A percentile compares a stretch with the other conserved stretches of the same genome.
These are phyloP conservation scores for Hypomontagnella monticulosa DNA, from an alignment of 495 filamentous ascomycete species.

Conservation along the genomic window DNA sequence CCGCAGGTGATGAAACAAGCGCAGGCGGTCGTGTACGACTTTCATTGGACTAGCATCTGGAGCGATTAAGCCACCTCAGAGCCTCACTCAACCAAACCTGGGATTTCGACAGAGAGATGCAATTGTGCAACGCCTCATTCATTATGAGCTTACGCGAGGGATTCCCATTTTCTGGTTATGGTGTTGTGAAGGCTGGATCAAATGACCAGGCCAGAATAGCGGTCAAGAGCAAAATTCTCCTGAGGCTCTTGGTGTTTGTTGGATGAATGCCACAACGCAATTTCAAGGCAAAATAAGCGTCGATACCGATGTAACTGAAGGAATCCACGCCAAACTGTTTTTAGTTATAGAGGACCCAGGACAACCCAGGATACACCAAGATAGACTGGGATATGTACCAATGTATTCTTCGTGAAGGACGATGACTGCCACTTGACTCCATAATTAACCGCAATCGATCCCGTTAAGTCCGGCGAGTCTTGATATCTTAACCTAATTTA, in stretches of 20 bases:
- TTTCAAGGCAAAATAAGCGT: conserved; percentile 32
- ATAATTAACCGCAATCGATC: conserved; percentile 42
- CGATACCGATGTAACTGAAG: conserved; percentile 21
- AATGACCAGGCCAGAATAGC: conserved; percentile 31
- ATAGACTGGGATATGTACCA: too few relatives aligned
- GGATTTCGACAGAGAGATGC: neutral
- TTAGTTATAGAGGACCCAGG: conserved; percentile 4
- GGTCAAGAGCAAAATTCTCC: conserved; percentile 31
- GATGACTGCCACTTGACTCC: conserved; percentile 4
- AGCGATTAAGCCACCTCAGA: conserved; percentile 17
- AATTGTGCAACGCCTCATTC: neutral
- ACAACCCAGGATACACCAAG: neutral
- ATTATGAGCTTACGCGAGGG: conserved; percentile 6
- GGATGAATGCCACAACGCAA: conserved; percentile 35
- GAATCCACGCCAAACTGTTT: conserved; percentile 5
- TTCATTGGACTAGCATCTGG: conserved; percentile 19
- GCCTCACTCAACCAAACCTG: conserved; percentile 16
- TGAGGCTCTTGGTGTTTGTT: conserved; percentile 29
- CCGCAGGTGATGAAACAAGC: conserved; percentile 36
- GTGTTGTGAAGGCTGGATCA: conserved; percentile 19
- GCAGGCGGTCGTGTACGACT: conserved; percentile 27
- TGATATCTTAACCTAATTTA: conserved; percentile 1
- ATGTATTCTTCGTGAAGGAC: neutral
- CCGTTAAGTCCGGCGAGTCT: conserved; percentile 28
- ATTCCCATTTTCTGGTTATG: conserved; percentile 14